Base-by-base conservation (phyloP, 2,329 filamentous ascomycete genomes). In the Rhynchosporium agropyri region DNA sequence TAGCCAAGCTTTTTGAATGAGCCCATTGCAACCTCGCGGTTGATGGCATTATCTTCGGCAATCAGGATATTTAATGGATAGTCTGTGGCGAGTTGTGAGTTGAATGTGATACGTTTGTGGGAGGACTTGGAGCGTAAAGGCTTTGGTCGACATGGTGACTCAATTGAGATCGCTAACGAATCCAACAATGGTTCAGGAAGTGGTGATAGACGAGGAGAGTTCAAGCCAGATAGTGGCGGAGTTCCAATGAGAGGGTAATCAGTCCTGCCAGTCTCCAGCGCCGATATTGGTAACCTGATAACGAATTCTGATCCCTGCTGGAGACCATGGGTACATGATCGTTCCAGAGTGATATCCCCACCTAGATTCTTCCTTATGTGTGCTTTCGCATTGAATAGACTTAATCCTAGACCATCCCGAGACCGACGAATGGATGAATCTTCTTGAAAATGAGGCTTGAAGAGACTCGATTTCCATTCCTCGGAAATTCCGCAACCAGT, bases 21-120 rank as follows among this genome's bases (percentile, higher is more conserved):
- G 68, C 78, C 85, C 33, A 88, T 81, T 15, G 90, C 79, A 0
- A 90, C 81, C 51, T 84, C 85, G 60, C 88, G 84, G 70, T 90
- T 90, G 74, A 90, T 89, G 65, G 83, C 83, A 74, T 91, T 91
- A 74, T 91, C 88, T 76, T 91, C 88, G 3, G 86, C 88, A 1
- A 91, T 84, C 2, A 91, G 79, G 66, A 91, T 87, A 9, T 83
- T 88, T 8, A 90, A 79, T 0, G 88, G 88, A 64, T 84, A 79
- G 68, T 83, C 84, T 53, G 77, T 75, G 3, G 83, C 85, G 3
- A 90, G 79, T 13, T 83, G 79, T 50, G 81, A 80, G 70, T 89
- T 86, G 67, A 84, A 80, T 4, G 61, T 31, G 12, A 48, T 28
- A 15, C 67, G 65, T 53, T 68, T 69, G 3, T 49, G 62, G 28